phyloP scores from a whole-genome alignment of 495 filamentous ascomycete genomes.

The Sabuloglossum arenarium region DNA sequence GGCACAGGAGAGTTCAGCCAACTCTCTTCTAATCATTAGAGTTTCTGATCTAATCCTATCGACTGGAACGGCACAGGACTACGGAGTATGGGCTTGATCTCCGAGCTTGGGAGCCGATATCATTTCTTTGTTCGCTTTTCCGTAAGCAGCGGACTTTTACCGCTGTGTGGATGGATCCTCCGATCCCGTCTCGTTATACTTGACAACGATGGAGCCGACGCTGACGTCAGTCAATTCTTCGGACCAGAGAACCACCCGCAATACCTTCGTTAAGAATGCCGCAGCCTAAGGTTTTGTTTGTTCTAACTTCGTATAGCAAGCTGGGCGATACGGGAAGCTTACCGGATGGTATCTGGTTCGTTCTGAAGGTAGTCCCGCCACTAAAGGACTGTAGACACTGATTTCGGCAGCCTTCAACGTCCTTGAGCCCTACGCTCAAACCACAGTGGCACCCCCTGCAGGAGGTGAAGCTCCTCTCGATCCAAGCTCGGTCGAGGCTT shows the following conservation, averaged over 20 bases:
- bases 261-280: neutral
- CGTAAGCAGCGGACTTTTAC: too few species aligned
- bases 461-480: conserved; percentile 52
- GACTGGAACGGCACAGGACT: too few species aligned
- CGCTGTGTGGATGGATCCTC: neutral
- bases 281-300: conserved; percentile 40
- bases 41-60: too few species aligned
- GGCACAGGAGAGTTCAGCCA: too few species aligned
- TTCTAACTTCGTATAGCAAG: conserved; percentile 39
- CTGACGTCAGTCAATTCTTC: neutral
- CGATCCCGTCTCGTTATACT: neutral
- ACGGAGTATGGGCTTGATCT: too few species aligned
- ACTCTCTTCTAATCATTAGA: too few species aligned
- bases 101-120: too few species aligned
- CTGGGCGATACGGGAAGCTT: conserved; percentile 28
- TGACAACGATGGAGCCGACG: neutral
- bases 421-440: conserved; percentile 28
- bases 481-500: conserved; percentile 36
- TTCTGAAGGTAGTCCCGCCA: neutral
- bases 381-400: neutral
- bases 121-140: too few species aligned
- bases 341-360: conserved; percentile 49
- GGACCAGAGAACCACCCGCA: neutral
- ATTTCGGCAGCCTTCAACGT: conserved; percentile 34
- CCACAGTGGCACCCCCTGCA: conserved; percentile 42